Evolutionary conservation across 352 stramenopile species (phyloP).

Genomic region (Phytophthora parvispora): DNA sequence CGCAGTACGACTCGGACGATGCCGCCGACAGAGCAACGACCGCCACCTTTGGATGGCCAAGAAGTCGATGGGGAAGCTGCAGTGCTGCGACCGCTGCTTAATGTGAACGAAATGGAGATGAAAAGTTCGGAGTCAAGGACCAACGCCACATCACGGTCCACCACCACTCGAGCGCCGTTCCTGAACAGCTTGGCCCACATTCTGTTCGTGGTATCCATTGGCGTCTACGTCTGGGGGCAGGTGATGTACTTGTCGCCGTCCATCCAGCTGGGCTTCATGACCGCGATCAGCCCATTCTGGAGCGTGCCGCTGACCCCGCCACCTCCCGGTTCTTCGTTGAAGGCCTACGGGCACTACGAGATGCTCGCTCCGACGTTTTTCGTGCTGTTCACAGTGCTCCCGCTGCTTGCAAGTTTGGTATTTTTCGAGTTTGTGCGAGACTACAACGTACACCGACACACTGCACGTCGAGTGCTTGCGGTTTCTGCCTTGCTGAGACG

Average conservation of each 20-base stretch:
- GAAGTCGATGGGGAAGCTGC: not conserved
- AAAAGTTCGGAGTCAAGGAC: constrained; percentile 5
- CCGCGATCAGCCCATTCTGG: constrained; percentile 39
- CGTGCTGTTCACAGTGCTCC: constrained; percentile 56
- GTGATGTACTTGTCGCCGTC: constrained; percentile 51
- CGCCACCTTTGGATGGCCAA: not conserved
- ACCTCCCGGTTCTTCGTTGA: constrained; percentile 28
- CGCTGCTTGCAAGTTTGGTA: constrained; percentile 50
- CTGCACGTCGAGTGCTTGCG: constrained; percentile 40
- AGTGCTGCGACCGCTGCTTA: constrained; percentile 21
- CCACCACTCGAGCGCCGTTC: constrained; percentile 4
- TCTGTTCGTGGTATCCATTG: constrained; percentile 45
- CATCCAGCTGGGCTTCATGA: constrained; percentile 41
- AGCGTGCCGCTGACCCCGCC: constrained; percentile 36
- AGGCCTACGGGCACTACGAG: constrained; percentile 51
- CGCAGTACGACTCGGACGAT: constrained; percentile 1
- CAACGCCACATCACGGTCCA: not conserved
- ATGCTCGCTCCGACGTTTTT: constrained; percentile 71
- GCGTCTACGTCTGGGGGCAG: constrained; percentile 51
- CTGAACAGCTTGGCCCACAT: constrained; percentile 38
- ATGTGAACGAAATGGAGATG: not conserved
- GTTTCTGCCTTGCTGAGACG: constrained; percentile 57
- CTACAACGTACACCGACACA: constrained; percentile 53
- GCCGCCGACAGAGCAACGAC: constrained; percentile 23
- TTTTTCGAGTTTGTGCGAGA: constrained; percentile 52